phyloP scores from a whole-genome alignment of 2,329 filamentous ascomycete genomes.

The Nemania diffusa region DNA sequence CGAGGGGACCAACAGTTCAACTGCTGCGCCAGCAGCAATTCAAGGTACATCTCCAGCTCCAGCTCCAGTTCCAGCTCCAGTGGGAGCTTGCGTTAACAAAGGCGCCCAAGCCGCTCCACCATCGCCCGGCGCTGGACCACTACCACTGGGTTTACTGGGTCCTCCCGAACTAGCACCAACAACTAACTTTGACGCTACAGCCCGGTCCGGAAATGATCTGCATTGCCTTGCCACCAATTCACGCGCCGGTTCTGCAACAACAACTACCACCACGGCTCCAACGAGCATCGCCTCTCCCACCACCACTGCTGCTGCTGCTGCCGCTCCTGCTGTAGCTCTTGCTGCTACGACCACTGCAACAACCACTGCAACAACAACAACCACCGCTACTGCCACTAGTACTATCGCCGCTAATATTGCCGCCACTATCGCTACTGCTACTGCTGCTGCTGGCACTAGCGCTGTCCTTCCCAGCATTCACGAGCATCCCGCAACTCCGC shows the following conservation, averaged over 20 bases:
- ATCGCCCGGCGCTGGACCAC: neutral
- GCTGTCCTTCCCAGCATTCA: constrained; percentile 49
- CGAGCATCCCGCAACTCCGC: constrained; percentile 45
- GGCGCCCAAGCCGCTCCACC: constrained; percentile 33
- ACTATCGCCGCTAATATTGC: neutral
- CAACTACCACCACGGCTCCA: constrained; percentile 7
- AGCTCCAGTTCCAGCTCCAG: constrained; percentile 11
- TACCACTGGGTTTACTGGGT: constrained; percentile 6
- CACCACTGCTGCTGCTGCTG: constrained; percentile 27
- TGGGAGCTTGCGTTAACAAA: constrained; percentile 21
- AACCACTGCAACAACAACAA: constrained; percentile 15
- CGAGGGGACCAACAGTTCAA: constrained; percentile 7
- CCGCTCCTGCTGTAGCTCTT: no score
- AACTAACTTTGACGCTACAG: constrained; percentile 36
- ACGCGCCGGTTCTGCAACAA: constrained; percentile 11
- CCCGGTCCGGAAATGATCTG: constrained; percentile 51
- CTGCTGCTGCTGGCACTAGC: constrained; percentile 21
- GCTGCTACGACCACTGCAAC: neutral
- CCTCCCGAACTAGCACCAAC: constrained; percentile 11
- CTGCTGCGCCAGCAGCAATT: neutral
- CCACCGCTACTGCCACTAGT: neutral
- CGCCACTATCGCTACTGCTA: constrained; percentile 18
- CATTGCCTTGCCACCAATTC: constrained; percentile 41
- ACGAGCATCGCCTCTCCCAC: constrained; percentile 1
- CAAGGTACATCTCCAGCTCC: no score